A percentile compares a stretch with the other conserved stretches of the same genome.
These are phyloP conservation scores for Elaeis oleifera DNA, from an alignment of 202 grass and related monocot genomes.

Conservation along the genomic window DNA sequence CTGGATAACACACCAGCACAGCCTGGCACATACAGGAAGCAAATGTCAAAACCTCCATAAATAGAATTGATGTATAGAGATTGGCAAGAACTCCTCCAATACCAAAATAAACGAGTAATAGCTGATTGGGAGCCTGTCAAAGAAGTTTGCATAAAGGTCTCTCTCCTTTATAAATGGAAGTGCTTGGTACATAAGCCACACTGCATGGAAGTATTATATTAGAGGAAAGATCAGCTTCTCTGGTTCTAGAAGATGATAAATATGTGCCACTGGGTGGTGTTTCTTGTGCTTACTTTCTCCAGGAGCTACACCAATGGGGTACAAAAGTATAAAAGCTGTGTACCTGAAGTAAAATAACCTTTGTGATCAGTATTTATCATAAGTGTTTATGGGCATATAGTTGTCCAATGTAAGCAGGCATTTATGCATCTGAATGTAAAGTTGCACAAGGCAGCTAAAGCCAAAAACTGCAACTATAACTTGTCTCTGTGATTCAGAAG, in stretches of 20 bases:
- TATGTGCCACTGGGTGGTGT: not conserved
- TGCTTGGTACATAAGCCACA: slow-evolving; percentile 87
- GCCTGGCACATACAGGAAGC: slow-evolving; percentile 28
- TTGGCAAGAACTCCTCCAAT: not conserved
- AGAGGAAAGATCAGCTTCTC: not conserved
- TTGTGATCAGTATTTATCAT: not conserved
- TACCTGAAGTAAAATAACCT: slow-evolving; percentile 36
- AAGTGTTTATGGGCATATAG: not conserved
- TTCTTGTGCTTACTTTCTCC: slow-evolving; percentile 75
- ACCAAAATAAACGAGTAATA: slow-evolving; percentile 76
- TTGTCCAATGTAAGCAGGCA: not conserved
- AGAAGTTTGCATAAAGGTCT: slow-evolving; percentile 60
- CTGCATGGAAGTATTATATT: slow-evolving; percentile 27
- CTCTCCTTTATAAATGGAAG: slow-evolving; percentile 72
- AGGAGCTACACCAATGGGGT: slow-evolving; percentile 75
- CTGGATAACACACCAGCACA: slow-evolving; percentile 56
- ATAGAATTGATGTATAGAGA: not conserved
- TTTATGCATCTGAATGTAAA: not conserved
- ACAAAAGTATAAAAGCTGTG: slow-evolving; percentile 83
- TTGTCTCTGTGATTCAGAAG: too few species aligned
- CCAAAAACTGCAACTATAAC: too few species aligned
- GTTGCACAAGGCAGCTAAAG: too few species aligned
- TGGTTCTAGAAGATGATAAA: not conserved
- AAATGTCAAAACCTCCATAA: slow-evolving; percentile 10
- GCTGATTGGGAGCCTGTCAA: slow-evolving; percentile 59